Evolutionary conservation across 2,329 filamentous ascomycete species (phyloP).

Genomic region (Lasiodiplodia citricola): DNA sequence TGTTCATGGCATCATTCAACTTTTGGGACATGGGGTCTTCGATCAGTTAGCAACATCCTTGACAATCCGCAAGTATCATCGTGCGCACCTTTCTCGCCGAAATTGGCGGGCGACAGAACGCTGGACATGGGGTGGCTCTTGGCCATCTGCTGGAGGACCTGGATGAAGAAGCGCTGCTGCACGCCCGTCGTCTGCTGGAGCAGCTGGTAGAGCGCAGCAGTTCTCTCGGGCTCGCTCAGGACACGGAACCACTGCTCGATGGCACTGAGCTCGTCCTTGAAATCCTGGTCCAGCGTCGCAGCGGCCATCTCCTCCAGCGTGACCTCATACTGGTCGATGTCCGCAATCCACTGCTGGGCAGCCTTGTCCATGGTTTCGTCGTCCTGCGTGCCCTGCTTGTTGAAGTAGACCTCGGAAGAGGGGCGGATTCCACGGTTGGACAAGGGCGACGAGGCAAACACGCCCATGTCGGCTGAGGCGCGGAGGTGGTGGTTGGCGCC

Average conservation of each 20-base stretch:
- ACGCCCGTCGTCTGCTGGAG: constrained; percentile 98
- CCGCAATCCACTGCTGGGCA: constrained; percentile 97
- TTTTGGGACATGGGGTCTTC: constrained; percentile 96
- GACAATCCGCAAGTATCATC: not conserved
- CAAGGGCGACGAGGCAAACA: constrained; percentile 70
- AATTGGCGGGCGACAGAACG: constrained; percentile 90
- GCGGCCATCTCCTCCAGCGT: constrained; percentile 99
- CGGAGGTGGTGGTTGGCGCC: constrained; percentile 84
- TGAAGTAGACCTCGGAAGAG: constrained; percentile 91
- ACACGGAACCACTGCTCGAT: constrained; percentile 99
- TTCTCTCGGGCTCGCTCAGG: constrained; percentile 93
- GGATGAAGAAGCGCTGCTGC: constrained; percentile 98
- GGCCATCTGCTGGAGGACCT: constrained; percentile 98
- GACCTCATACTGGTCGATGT: constrained; percentile 99
- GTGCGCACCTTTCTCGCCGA: constrained; percentile 82
- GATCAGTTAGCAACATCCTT: constrained; percentile 31
- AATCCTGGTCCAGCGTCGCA: constrained; percentile 97
- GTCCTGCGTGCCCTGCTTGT: constrained; percentile 80
- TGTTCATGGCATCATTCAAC: constrained; percentile 94
- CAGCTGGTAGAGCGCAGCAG: constrained; percentile 91
- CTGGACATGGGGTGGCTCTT: constrained; percentile 98
- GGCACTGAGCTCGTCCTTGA: constrained; percentile 97
- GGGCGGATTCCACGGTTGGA: constrained; percentile 83
- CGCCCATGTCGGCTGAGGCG: constrained; percentile 94
- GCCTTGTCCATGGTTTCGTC: constrained; percentile 77